Percentiles rank a stretch among this genome's conserved stretches.
Evolutionary conservation across 2,329 filamentous ascomycete species (phyloP).

Genomic region (Hansfordia pulvinata): DNA sequence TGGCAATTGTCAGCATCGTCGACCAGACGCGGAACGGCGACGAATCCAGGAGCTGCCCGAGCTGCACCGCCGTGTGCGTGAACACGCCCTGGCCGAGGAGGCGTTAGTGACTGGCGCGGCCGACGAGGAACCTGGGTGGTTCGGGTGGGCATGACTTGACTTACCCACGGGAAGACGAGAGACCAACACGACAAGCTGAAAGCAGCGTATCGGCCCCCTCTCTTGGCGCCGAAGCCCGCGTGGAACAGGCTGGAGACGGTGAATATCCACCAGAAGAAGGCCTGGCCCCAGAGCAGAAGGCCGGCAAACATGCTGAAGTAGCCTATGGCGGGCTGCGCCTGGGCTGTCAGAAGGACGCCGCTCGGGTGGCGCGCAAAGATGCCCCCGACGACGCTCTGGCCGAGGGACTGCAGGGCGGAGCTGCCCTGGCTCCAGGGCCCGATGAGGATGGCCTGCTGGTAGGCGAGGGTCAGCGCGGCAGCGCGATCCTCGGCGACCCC

Average conservation of each 20-base stretch:
- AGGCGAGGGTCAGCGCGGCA: slow-evolving; percentile 9
- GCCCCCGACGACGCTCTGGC: slow-evolving; percentile 15
- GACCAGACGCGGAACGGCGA: slow-evolving; percentile 23
- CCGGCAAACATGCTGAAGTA: slow-evolving; percentile 21
- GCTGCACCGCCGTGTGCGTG: slow-evolving; percentile 20
- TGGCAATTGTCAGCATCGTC: slow-evolving; percentile 17
- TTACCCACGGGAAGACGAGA: slow-evolving; percentile 23
- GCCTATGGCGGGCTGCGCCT: slow-evolving; percentile 16
- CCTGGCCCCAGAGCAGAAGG: slow-evolving; percentile 23
- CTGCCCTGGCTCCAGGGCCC: slow-evolving; percentile 23
- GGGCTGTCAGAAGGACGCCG: slow-evolving; percentile 17
- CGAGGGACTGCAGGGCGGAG: slow-evolving; percentile 23
- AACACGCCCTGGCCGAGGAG: slow-evolving; percentile 19
- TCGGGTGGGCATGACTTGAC: too few species aligned
- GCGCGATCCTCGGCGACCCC: slow-evolving; percentile 2
- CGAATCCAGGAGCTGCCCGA: slow-evolving; percentile 22
- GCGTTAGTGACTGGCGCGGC: neutral
- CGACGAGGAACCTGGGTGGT: neutral
- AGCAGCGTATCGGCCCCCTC: slow-evolving; percentile 7
- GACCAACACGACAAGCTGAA: slow-evolving; percentile 20
- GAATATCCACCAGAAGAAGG: slow-evolving; percentile 26
- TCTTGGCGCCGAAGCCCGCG: slow-evolving; percentile 9
- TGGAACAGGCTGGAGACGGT: slow-evolving; percentile 17
- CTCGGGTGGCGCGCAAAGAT: slow-evolving; percentile 18
- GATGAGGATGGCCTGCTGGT: slow-evolving; percentile 24